A percentile compares a stretch with the other conserved stretches of the same genome.
These are phyloP conservation scores for Eleusine indica DNA, from an alignment of 176 grass and related monocot species.

Conservation along the genomic window DNA sequence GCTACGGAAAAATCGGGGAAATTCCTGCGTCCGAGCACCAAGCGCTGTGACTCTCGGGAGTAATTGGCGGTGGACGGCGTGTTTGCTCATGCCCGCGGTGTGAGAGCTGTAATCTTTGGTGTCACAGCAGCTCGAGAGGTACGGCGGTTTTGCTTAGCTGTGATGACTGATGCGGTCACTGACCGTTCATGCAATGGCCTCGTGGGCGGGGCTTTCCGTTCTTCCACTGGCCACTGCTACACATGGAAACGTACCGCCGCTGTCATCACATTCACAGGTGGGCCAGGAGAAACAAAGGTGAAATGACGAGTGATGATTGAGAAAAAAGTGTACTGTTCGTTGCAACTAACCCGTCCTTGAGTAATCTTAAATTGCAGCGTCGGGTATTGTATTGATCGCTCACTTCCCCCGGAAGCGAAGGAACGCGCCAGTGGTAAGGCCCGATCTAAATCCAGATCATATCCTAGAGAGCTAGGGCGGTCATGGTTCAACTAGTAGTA, in stretches of 20 bases:
- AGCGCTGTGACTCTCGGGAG: not conserved
- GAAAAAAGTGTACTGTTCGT: not conserved
- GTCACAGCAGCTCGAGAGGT: not conserved
- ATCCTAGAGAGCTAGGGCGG: not conserved
- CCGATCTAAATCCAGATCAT: slow-evolving; percentile 4
- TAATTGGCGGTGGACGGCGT: not conserved
- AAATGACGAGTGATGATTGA: not conserved
- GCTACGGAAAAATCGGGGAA: not conserved
- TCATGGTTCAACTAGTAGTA: not conserved
- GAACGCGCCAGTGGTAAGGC: not conserved
- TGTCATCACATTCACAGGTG: not conserved
- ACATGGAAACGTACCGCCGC: not conserved
- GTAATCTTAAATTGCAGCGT: not conserved
- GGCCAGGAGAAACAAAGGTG: not conserved
- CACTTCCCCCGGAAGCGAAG: slow-evolving; percentile 36
- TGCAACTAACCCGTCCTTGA: slow-evolving; percentile 25
- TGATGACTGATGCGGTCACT: not conserved
- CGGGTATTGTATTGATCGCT: not conserved
- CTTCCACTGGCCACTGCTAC: not conserved
- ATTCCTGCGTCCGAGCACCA: not conserved
- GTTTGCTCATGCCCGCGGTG: not conserved
- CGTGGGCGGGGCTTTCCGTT: not conserved
- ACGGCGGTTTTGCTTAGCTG: not conserved
- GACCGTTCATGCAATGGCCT: not conserved
- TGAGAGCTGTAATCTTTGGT: not conserved